Conservation (phyloP, 2,329 filamentous ascomycete genomes). For the Myriosclerotinia curreyana region DNA sequence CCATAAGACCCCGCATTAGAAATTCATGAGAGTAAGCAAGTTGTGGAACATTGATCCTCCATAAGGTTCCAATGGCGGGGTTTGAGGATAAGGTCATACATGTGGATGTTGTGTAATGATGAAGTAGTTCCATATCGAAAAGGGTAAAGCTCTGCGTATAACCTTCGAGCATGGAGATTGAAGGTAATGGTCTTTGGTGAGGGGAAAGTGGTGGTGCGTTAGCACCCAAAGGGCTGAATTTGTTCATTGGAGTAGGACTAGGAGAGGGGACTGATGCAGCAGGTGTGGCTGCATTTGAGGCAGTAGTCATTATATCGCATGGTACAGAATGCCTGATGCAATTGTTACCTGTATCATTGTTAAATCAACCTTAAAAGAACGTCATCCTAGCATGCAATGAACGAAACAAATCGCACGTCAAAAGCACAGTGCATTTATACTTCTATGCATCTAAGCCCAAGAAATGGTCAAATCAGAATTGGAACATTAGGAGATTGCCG, state of each 20-base stretch:
- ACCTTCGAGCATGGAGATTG: neutral
- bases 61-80: conserved; percentile 45
- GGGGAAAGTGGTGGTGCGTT: neutral
- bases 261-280: neutral
- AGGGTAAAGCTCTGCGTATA: conserved; percentile 28
- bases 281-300: neutral
- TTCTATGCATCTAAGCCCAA: too few relatives aligned
- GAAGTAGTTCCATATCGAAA: conserved; percentile 51
- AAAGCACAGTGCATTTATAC: too few relatives aligned
- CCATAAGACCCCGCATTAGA: conserved; percentile 49
- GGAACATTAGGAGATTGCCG: too few relatives aligned
- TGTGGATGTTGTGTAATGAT: conserved; percentile 52
- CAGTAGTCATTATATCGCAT: conserved; percentile 37
- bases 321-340: conserved; percentile 44
- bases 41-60: conserved; percentile 47
- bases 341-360: conserved; percentile 34
- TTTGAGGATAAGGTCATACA: conserved; percentile 47
- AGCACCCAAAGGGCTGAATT: conserved; percentile 16
- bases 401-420: too few relatives aligned
- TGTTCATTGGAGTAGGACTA: conserved; percentile 3
- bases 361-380: neutral
- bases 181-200: conserved; percentile 14
- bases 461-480: too few relatives aligned
- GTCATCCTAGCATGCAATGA: too few relatives aligned
- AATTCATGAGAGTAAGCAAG: conserved; percentile 47